A percentile compares a stretch with the other conserved stretches of the same genome.
These are phyloP conservation scores for Gaeumannomyces tritici DNA, from an alignment of 2,329 filamentous ascomycete species.

Conservation along the genomic window DNA sequence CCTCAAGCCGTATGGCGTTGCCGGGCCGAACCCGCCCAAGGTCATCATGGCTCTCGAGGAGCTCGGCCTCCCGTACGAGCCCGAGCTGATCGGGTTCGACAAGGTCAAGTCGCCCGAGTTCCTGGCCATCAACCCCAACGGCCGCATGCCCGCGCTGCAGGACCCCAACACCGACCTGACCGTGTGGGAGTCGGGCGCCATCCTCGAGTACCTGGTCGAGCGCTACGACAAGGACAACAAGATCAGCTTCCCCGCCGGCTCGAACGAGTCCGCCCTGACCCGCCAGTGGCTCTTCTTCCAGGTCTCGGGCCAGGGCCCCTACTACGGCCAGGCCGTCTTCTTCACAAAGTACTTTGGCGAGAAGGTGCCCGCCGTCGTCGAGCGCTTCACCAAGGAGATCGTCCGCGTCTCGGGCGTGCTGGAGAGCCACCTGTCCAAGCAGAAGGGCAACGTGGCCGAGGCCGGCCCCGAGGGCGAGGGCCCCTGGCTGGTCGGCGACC, in stretches of 20 bases:
- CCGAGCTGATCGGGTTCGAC: conserved; percentile 10
- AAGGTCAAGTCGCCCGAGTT: conserved; percentile 21
- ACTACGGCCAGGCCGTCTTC: conserved; percentile 25
- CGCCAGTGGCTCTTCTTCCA: conserved; percentile 35
- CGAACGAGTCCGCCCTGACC: conserved; percentile 22
- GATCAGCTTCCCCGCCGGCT: conserved; percentile 24
- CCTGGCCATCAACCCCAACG: conserved; percentile 8
- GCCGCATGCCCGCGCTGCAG: conserved; percentile 7
- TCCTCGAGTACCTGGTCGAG: conserved; percentile 35
- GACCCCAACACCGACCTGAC: conserved; percentile 31
- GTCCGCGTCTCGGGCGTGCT: conserved; percentile 15
- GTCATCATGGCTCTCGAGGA: conserved; percentile 19
- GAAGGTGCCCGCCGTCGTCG: conserved; percentile 11
- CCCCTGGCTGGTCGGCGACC: conserved; percentile 15
- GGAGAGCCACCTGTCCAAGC: conserved; percentile 10
- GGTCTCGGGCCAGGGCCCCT: conserved; percentile 30
- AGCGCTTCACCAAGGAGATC: conserved; percentile 16
- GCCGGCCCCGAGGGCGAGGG: conserved; percentile 4
- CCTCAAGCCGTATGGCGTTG: conserved; percentile 16
- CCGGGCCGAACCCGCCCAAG: conserved; percentile 20
- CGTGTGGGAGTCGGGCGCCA: conserved; percentile 39
- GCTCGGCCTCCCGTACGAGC: conserved; percentile 19
- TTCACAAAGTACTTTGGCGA: conserved; percentile 16
- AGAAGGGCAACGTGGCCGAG: conserved; percentile 2
- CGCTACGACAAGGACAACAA: conserved; percentile 31